Evolutionary conservation across 2,329 filamentous ascomycete genomes (phyloP).

Genomic region (Aphanoascus verrucosus): DNA sequence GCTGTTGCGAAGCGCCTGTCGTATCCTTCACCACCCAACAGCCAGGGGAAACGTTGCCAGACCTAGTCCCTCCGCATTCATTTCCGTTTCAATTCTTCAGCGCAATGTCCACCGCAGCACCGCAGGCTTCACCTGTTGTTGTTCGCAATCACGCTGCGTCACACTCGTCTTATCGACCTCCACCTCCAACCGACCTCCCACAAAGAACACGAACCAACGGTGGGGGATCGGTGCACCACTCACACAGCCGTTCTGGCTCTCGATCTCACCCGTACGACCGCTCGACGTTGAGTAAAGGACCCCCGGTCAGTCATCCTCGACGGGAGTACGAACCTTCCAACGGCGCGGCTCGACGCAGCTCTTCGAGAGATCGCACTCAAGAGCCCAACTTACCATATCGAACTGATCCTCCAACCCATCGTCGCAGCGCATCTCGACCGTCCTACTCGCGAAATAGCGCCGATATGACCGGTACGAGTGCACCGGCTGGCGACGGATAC

Average conservation of each 20-base stretch:
- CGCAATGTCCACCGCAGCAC: conserved; percentile 38
- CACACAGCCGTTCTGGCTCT: conserved; percentile 27
- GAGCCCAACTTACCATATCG: conserved; percentile 36
- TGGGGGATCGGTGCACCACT: conserved; percentile 31
- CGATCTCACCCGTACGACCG: conserved; percentile 36
- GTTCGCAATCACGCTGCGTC: conserved; percentile 42
- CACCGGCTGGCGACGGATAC: conserved; percentile 44
- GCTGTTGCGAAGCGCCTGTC: background rate
- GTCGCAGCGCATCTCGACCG: conserved; percentile 32
- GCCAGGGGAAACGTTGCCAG: background rate
- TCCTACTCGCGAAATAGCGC: conserved; percentile 35
- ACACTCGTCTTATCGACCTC: conserved; percentile 33
- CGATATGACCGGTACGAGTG: conserved; percentile 39
- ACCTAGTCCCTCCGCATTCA: background rate
- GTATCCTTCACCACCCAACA: background rate
- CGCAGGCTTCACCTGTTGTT: conserved; percentile 37
- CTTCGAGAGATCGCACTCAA: conserved; percentile 50
- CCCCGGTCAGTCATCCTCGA: conserved; percentile 46
- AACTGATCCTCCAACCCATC: conserved; percentile 43
- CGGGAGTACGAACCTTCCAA: conserved; percentile 65
- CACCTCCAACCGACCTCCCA: conserved; percentile 34
- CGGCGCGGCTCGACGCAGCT: conserved; percentile 53
- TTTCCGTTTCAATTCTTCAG: conserved; percentile 3
- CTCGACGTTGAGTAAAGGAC: conserved; percentile 37
- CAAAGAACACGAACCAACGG: conserved; percentile 39